A percentile compares a stretch with the other conserved stretches of the same genome.
These are phyloP conservation scores for Xylaria polymorpha DNA, from an alignment of 2,329 filamentous ascomycete species.

Conservation along the genomic window DNA sequence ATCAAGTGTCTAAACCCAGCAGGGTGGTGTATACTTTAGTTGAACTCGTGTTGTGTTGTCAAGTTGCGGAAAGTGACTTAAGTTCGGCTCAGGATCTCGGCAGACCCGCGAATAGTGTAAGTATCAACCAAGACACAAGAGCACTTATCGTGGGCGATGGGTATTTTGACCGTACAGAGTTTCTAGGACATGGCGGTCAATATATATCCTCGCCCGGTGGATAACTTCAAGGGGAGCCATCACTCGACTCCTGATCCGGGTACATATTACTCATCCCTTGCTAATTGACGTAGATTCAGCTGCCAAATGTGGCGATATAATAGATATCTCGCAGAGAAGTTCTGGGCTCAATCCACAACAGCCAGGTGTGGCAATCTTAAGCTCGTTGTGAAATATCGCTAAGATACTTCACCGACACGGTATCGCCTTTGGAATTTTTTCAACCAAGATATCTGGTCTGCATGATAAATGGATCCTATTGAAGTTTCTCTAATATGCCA, in stretches of 20 bases:
- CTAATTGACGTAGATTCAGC: background rate
- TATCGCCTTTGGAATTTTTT: background rate
- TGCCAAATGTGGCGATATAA: background rate
- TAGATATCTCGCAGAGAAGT: background rate
- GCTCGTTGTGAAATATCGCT: background rate
- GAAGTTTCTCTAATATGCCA: background rate
- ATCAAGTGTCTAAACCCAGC: background rate
- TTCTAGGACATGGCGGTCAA: background rate
- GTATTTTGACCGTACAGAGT: background rate
- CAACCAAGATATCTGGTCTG: background rate
- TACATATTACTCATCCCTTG: background rate
- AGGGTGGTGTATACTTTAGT: background rate
- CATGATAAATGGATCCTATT: constrained; percentile 2
- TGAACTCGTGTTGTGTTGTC: background rate
- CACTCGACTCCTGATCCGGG: background rate
- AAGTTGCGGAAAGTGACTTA: background rate
- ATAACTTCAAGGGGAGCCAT: background rate
- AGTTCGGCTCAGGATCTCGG: background rate
- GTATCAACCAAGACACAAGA: background rate
- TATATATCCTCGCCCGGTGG: constrained; percentile 16
- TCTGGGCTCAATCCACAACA: background rate
- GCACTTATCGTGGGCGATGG: background rate
- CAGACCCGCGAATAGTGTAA: background rate
- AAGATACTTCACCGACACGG: background rate
- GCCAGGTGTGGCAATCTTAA: constrained; percentile 9